Conservation (phyloP, 1,284 basidiomycete species). For the Ceratobasidium sp. region DNA sequence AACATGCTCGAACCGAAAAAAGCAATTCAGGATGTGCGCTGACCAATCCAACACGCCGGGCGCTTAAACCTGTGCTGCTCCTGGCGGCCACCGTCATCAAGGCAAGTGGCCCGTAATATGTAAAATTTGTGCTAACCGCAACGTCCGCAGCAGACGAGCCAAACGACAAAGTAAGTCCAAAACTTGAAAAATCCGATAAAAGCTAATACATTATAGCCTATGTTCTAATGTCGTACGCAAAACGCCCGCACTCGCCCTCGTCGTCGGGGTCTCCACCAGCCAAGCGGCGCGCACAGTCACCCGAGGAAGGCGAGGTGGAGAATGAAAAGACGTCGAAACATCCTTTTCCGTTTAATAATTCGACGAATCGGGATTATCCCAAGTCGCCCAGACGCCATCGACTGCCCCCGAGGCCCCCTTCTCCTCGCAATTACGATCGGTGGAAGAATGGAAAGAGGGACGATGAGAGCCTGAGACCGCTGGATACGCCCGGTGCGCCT, state of each 20-base stretch:
- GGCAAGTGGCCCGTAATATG: too few relatives aligned
- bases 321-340: constrained; percentile 47
- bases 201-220: too few relatives aligned
- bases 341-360: background rate
- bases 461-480: constrained; percentile 4
- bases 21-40: too few relatives aligned
- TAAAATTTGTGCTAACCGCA: too few relatives aligned
- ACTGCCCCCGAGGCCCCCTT: constrained; percentile 2
- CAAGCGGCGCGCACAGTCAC: constrained; percentile 67
- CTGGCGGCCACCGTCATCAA: background rate
- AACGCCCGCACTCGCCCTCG: constrained; percentile 37
- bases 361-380: background rate
- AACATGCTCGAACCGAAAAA: too few relatives aligned
- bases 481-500: constrained; percentile 20
- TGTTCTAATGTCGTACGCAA: too few relatives aligned
- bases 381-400: constrained; percentile 6
- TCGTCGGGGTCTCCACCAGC: constrained; percentile 51
- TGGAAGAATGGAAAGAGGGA: background rate
- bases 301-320: constrained; percentile 79
- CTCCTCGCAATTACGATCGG: background rate
- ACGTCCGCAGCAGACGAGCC: too few relatives aligned
- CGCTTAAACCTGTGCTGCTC: background rate
- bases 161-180: too few relatives aligned
- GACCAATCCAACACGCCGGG: background rate
- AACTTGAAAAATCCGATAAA: too few relatives aligned